Conservation (phyloP, 1,139 yeast genomes). For the Sporopachydermia cereana region DNA sequence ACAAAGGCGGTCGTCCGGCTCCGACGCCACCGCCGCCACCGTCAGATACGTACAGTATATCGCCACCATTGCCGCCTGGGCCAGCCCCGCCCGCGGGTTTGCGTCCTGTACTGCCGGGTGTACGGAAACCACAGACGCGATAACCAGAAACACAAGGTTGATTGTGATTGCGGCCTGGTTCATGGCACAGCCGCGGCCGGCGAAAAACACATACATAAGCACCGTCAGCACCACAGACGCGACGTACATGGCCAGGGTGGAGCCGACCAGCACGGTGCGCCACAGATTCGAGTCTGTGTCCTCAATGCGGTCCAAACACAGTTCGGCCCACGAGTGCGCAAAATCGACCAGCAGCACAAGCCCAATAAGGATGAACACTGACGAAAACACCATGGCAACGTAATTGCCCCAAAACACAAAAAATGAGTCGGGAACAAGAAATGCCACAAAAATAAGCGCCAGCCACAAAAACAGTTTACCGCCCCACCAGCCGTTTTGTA, state of each 20-base stretch:
- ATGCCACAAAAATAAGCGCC: constrained; percentile 46
- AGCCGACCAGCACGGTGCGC: constrained; percentile 74
- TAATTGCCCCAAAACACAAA: constrained; percentile 87
- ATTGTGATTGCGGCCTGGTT: constrained; percentile 79
- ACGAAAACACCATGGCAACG: constrained; percentile 74
- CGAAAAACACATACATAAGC: constrained; percentile 74
- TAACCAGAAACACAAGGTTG: constrained; percentile 52
- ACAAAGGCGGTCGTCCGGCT: constrained; percentile 87
- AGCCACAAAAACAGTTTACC: constrained; percentile 57
- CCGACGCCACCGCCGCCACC: constrained; percentile 90
- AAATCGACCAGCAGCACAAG: constrained; percentile 84
- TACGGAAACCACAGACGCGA: constrained; percentile 62
- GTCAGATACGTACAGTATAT: constrained; percentile 87
- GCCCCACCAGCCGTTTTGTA: constrained; percentile 91
- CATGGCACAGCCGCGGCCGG: constrained; percentile 78
- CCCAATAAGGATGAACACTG: constrained; percentile 80
- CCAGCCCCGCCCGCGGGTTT: constrained; percentile 92
- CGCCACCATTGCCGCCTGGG: constrained; percentile 94
- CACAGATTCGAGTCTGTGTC: constrained; percentile 74
- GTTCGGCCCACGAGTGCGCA: constrained; percentile 99
- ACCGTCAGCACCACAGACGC: constrained; percentile 62
- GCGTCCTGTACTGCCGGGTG: constrained; percentile 80
- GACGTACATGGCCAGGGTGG: constrained; percentile 76
- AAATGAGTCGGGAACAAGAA: constrained; percentile 76
- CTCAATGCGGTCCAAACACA: constrained; percentile 84